Evolutionary conservation across 805 yeast genomes (phyloP).

Genomic region (Jamesozyma lodderae): DNA sequence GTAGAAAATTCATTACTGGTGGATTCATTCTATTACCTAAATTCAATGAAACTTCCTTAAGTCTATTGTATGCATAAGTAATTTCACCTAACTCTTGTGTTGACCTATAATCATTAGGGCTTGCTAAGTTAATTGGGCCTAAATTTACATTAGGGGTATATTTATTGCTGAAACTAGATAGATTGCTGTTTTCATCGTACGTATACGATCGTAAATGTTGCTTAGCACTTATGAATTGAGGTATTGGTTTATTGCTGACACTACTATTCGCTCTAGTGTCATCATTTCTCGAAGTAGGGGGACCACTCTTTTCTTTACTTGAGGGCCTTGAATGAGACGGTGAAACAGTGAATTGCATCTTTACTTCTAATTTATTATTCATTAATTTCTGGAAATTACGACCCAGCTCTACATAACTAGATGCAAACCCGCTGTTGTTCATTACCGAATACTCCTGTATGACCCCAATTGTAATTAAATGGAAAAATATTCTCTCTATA

Average conservation of each 20-base stretch:
- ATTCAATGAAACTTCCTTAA: conserved; percentile 17
- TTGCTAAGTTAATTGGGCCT: conserved; percentile 12
- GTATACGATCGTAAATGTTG: conserved; percentile 9
- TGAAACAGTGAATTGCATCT: conserved; percentile 40
- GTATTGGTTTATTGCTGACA: not conserved
- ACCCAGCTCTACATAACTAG: conserved; percentile 64
- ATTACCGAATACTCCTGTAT: conserved; percentile 64
- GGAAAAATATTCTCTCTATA: conserved; percentile 75
- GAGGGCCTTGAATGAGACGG: conserved; percentile 15
- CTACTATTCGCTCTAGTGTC: not conserved
- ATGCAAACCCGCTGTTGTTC: conserved; percentile 73
- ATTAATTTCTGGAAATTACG: conserved; percentile 42
- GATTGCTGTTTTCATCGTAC: conserved; percentile 5
- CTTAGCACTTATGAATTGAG: conserved; percentile 10
- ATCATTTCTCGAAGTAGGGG: not conserved
- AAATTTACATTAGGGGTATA: conserved; percentile 1
- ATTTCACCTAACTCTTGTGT: conserved; percentile 20
- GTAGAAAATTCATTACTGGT: conserved; percentile 18
- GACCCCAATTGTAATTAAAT: conserved; percentile 55
- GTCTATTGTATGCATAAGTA: conserved; percentile 17
- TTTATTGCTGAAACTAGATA: not conserved
- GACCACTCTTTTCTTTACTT: conserved; percentile 5
- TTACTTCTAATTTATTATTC: conserved; percentile 35
- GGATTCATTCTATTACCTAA: conserved; percentile 18
- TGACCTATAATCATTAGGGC: conserved; percentile 8